Evolutionary conservation across 2,329 filamentous ascomycete species (phyloP).

Genomic region (Acephala macrosclerotiorum): DNA sequence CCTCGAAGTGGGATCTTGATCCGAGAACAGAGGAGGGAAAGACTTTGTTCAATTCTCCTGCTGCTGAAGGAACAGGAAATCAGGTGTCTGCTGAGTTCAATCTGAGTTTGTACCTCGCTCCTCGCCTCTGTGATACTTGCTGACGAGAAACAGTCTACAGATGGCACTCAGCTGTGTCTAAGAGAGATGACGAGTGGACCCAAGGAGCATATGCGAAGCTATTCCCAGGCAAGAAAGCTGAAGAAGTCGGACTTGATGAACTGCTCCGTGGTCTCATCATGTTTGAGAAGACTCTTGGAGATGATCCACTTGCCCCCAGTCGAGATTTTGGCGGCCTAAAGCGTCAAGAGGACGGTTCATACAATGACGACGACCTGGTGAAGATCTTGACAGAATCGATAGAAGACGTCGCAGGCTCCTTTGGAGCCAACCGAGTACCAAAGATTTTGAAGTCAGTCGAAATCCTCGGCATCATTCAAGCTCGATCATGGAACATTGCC

Average conservation of each 20-base stretch:
- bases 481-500: constrained; percentile 78
- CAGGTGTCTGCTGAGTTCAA: constrained; percentile 90
- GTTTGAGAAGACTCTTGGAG: constrained; percentile 65
- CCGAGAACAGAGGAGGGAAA: constrained; percentile 72
- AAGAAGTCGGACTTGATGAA: constrained; percentile 63
- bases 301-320: constrained; percentile 67
- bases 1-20: constrained; percentile 69
- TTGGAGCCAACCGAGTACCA: constrained; percentile 78
- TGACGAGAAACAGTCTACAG: constrained; percentile 63
- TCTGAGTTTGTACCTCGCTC: constrained; percentile 53
- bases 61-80: constrained; percentile 79
- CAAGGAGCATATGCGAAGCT: constrained; percentile 70
- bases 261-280: constrained; percentile 69
- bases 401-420: constrained; percentile 76
- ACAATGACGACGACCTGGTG: constrained; percentile 79
- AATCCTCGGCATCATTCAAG: constrained; percentile 81
- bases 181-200: constrained; percentile 82
- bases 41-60: constrained; percentile 55
- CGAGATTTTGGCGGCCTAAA: constrained; percentile 72
- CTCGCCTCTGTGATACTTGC: not conserved
- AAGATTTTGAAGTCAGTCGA: constrained; percentile 77
- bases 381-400: constrained; percentile 72
- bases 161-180: constrained; percentile 83
- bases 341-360: constrained; percentile 71
- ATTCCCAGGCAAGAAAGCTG: constrained; percentile 59